phyloP scores from a whole-genome alignment of 2,329 filamentous ascomycete species.

The Hypoxylon sp. region DNA sequence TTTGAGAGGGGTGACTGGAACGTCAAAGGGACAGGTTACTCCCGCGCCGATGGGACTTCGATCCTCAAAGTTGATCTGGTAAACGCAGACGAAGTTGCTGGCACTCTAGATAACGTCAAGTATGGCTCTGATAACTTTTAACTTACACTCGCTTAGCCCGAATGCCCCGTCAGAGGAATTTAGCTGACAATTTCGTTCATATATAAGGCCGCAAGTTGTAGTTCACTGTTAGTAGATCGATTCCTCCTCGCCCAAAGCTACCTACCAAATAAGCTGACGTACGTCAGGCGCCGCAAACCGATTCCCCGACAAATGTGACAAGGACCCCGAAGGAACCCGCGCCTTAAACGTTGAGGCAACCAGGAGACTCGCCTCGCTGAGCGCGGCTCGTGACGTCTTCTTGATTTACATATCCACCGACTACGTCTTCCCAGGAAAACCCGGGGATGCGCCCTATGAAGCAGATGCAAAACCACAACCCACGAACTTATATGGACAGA shows the following conservation, averaged over 20 bases:
- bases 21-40: conserved; percentile 78
- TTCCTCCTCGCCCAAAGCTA: background rate
- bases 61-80: conserved; percentile 68
- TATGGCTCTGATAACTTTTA: conserved; percentile 46
- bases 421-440: conserved; percentile 77
- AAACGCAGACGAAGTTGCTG: conserved; percentile 56
- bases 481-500: conserved; percentile 77
- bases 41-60: conserved; percentile 74
- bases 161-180: too few species aligned
- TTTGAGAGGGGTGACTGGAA: conserved; percentile 74
- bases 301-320: conserved; percentile 85
- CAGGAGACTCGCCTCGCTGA: conserved; percentile 69
- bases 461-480: conserved; percentile 69
- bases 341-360: conserved; percentile 80
- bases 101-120: conserved; percentile 63
- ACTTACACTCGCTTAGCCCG: background rate
- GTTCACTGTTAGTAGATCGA: conserved; percentile 74
- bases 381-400: conserved; percentile 67
- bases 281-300: conserved; percentile 82
- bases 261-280: conserved; percentile 4
- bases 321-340: conserved; percentile 77
- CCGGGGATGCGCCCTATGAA: conserved; percentile 86
- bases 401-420: conserved; percentile 84
- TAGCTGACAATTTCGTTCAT: conserved; percentile 29
- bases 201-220: conserved; percentile 73